A percentile compares a stretch with the other conserved stretches of the same genome.
Evolutionary conservation across 805 yeast genomes (phyloP).

Genomic region (Yarrowia sp.): DNA sequence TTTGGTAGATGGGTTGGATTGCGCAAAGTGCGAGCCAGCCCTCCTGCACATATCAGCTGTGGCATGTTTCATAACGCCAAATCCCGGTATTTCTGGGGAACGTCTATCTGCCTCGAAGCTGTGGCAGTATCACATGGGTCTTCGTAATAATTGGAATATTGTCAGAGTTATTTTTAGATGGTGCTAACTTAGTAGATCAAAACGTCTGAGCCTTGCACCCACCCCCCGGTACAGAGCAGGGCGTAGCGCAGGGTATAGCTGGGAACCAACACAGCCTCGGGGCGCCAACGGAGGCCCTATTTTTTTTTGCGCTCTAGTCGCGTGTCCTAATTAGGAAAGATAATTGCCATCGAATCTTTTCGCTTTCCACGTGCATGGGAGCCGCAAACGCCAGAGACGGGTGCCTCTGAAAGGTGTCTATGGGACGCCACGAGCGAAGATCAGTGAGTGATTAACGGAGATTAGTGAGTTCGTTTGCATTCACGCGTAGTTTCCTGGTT

Average conservation of each 20-base stretch:
- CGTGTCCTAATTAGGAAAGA: background rate
- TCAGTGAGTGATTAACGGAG: background rate
- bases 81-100: background rate
- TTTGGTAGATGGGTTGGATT: background rate
- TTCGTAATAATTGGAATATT: too few species aligned
- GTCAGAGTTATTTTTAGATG: background rate
- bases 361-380: background rate
- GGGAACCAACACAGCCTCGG: background rate
- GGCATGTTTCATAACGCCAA: background rate
- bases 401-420: background rate
- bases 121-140: background rate
- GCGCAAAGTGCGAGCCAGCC: background rate
- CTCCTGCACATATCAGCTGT: slow-evolving; percentile 1
- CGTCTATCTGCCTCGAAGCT: background rate
- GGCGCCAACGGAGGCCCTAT: background rate
- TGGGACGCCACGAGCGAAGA: background rate
- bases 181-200: background rate
- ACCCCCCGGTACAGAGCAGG: background rate
- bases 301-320: background rate
- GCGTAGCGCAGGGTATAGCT: background rate
- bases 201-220: background rate
- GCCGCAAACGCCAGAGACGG: background rate
- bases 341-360: slow-evolving; percentile 1
- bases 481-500: background rate
- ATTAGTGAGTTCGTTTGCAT: too few species aligned